phyloP scores from a whole-genome alignment of 805 yeast genomes.

The Saturnispora diversa region DNA sequence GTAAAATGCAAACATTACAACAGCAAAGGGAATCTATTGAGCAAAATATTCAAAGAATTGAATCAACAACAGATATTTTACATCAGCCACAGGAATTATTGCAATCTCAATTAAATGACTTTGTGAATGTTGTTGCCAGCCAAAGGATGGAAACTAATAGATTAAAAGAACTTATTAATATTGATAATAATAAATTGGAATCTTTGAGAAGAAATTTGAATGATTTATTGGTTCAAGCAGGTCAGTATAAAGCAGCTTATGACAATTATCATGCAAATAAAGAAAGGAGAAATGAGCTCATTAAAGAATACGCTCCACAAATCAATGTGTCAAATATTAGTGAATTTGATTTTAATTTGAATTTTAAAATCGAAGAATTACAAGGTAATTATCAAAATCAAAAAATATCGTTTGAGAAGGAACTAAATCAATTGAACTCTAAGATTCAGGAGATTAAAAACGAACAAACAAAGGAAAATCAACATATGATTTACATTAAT shows the following conservation, averaged over 20 bases:
- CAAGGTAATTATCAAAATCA: conserved; percentile 1
- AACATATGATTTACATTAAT: conserved; percentile 33
- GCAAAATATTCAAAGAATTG: conserved; percentile 47
- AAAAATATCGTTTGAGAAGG: conserved; percentile 7
- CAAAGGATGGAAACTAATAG: conserved; percentile 21
- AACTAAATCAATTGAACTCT: conserved; percentile 14
- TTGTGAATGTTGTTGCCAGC: conserved; percentile 25
- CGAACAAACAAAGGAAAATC: conserved; percentile 35
- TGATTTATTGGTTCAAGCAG: conserved; percentile 40
- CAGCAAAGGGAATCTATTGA: conserved; percentile 38
- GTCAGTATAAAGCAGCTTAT: conserved; percentile 38
- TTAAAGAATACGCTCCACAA: conserved; percentile 8
- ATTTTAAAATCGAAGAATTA: conserved; percentile 11
- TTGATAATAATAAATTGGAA: conserved; percentile 9
- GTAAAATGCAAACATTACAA: conserved; percentile 50
- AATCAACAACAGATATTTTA: conserved; percentile 38
- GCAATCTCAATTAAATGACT: conserved; percentile 34
- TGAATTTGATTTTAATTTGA: conserved; percentile 15
- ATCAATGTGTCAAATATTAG: conserved; percentile 6
- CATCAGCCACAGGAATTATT: conserved; percentile 38
- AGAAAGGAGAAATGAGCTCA: conserved; percentile 12
- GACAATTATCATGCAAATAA: conserved; percentile 21
- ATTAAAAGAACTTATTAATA: conserved; percentile 18
- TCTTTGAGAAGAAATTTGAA: conserved; percentile 30
- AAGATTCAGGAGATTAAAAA: conserved; percentile 22